A percentile compares a stretch with the other conserved stretches of the same genome.
Conservation (phyloP, 768 basidiomycete species). For the Naganishia antarctica region DNA sequence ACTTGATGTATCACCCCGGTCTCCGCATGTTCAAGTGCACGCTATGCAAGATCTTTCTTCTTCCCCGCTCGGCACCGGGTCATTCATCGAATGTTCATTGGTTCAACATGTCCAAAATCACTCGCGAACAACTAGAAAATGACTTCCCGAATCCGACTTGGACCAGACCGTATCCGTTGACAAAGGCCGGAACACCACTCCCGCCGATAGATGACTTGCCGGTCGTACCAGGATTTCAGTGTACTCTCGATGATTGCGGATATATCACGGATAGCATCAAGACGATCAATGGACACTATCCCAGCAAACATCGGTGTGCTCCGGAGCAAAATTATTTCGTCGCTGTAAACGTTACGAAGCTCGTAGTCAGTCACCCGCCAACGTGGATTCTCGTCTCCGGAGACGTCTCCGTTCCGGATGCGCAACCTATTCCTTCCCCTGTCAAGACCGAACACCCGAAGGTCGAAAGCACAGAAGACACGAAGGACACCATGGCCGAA, state of each 20-base stretch:
- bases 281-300: neutral
- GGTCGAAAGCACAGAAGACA: too few relatives aligned
- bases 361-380: neutral
- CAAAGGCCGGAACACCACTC: neutral
- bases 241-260: neutral
- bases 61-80: neutral
- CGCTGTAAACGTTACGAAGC: neutral
- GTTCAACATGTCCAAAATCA: neutral
- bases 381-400: neutral
- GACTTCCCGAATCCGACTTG: neutral
- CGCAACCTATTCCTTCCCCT: too few relatives aligned
- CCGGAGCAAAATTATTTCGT: neutral
- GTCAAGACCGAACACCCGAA: too few relatives aligned
- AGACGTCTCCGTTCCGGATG: too few relatives aligned
- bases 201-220: constrained; percentile 11
- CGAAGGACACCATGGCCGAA: too few relatives aligned
- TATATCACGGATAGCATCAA: neutral
- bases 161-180: constrained; percentile 1
- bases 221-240: neutral
- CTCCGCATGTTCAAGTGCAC: neutral
- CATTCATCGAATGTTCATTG: neutral
- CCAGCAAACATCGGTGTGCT: too few relatives aligned
- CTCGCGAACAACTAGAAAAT: neutral
- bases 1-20: constrained; percentile 8
- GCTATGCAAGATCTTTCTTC: neutral